Conservation (phyloP, 192 early-diverging fungal genomes). For the Rhizophagus sp. region DNA sequence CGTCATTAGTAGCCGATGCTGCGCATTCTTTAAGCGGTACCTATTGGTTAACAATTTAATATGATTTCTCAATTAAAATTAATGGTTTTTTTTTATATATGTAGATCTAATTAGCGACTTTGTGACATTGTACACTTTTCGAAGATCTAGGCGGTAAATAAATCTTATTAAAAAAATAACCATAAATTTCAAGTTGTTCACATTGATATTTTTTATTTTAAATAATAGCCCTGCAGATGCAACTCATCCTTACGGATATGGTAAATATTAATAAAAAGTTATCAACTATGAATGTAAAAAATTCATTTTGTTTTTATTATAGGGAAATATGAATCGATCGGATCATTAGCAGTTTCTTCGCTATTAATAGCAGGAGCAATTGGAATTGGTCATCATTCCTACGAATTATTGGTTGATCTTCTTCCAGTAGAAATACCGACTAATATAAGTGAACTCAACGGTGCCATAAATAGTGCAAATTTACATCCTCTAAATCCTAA, state of each 20-base stretch:
- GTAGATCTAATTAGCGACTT: slow-evolving; percentile 69
- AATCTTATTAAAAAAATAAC: too few relatives aligned
- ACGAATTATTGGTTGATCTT: slow-evolving; percentile 51
- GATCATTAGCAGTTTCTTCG: slow-evolving; percentile 64
- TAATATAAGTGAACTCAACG: background rate
- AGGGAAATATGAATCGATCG: slow-evolving; percentile 66
- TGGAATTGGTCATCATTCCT: slow-evolving; percentile 67
- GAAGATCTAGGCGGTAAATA: slow-evolving; percentile 53
- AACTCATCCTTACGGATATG: slow-evolving; percentile 71
- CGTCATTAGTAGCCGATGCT: slow-evolving; percentile 78
- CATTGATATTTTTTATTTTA: too few relatives aligned
- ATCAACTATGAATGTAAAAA: background rate
- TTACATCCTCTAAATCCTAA: slow-evolving; percentile 50
- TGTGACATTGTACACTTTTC: slow-evolving; percentile 79
- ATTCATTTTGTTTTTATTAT: background rate
- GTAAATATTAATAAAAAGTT: slow-evolving; percentile 25
- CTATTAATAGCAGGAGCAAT: slow-evolving; percentile 67
- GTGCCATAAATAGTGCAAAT: slow-evolving; percentile 20
- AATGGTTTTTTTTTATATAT: background rate
- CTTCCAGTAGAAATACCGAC: slow-evolving; percentile 22
- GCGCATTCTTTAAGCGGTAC: slow-evolving; percentile 74
- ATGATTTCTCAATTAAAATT: background rate
- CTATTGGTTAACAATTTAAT: slow-evolving; percentile 4
- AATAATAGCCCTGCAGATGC: slow-evolving; percentile 48
- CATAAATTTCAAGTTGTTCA: too few relatives aligned